A percentile compares a stretch with the other conserved stretches of the same genome.
phyloP scores from a whole-genome alignment of 805 yeast species.

The Yamadazyma takamatsuzukensis region DNA sequence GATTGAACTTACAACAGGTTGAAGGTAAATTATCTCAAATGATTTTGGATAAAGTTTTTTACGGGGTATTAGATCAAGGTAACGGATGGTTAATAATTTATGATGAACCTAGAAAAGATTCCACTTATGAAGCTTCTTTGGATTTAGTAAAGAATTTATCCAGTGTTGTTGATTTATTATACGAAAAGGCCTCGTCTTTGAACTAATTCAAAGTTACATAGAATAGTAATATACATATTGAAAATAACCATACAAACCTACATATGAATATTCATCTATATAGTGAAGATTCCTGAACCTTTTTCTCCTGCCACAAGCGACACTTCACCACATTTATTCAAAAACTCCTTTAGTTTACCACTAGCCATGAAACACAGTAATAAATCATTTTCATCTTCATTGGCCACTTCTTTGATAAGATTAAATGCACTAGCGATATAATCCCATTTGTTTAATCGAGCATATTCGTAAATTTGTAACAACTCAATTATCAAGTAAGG shows the following conservation, averaged over 20 bases:
- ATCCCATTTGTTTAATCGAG: slow-evolving; percentile 35
- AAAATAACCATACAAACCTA: background rate
- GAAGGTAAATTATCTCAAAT: slow-evolving; percentile 94
- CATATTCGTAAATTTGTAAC: slow-evolving; percentile 46
- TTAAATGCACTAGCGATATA: slow-evolving; percentile 56
- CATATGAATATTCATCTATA: slow-evolving; percentile 4
- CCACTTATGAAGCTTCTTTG: slow-evolving; percentile 81
- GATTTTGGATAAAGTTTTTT: slow-evolving; percentile 93
- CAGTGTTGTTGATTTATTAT: slow-evolving; percentile 81
- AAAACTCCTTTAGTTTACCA: slow-evolving; percentile 54
- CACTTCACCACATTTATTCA: slow-evolving; percentile 50
- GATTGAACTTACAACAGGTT: slow-evolving; percentile 80
- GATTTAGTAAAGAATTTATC: slow-evolving; percentile 86
- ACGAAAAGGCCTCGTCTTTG: slow-evolving; percentile 87
- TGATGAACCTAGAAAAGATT: slow-evolving; percentile 84
- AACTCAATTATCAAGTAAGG: slow-evolving; percentile 71
- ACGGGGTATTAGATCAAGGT: slow-evolving; percentile 96
- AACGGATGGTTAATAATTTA: slow-evolving; percentile 95
- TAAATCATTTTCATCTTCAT: slow-evolving; percentile 55
- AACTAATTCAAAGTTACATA: slow-evolving; percentile 39
- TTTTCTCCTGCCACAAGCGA: slow-evolving; percentile 47
- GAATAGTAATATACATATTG: slow-evolving; percentile 2
- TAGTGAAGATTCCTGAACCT: slow-evolving; percentile 46
- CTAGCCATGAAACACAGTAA: slow-evolving; percentile 58
- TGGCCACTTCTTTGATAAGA: slow-evolving; percentile 62